These are phyloP conservation scores for Dipteronia sinensis DNA, from an alignment of 345 rosid genomes.

Conservation along the genomic window DNA sequence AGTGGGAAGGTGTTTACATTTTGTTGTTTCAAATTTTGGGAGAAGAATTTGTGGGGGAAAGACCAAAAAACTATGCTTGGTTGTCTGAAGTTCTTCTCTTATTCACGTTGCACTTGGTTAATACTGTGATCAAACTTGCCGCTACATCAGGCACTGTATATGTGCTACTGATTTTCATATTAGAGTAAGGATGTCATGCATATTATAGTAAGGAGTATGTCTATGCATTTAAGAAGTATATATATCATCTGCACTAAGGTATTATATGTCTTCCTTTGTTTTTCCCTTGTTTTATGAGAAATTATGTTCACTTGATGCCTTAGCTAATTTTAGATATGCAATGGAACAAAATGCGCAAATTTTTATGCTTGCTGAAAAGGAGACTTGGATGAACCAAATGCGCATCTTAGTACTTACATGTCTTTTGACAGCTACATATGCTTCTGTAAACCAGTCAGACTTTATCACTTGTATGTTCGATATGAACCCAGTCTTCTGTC, in stretches of 20 bases:
- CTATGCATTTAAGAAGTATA: neutral
- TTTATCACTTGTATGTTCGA: no score
- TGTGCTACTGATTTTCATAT: neutral
- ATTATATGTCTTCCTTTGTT: neutral
- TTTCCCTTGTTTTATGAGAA: no score
- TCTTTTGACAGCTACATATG: neutral
- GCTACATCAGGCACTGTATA: neutral
- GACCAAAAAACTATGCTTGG: neutral
- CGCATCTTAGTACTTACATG: no score
- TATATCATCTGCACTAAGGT: neutral
- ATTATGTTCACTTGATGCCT: neutral
- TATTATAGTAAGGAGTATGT: neutral
- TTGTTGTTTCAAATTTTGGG: neutral
- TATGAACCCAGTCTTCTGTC: neutral
- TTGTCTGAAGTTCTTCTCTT: neutral
- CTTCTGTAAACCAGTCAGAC: neutral
- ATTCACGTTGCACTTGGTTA: neutral
- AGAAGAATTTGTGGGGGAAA: neutral
- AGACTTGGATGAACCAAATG: slow-evolving; percentile 1
- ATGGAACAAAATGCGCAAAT: neutral
- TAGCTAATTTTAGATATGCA: neutral
- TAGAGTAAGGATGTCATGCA: no score
- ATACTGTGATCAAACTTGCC: neutral
- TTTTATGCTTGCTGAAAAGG: no score
- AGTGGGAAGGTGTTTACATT: neutral